Base-by-base conservation (phyloP, 2,329 filamentous ascomycete genomes). In the Xylaria hypoxylon region DNA sequence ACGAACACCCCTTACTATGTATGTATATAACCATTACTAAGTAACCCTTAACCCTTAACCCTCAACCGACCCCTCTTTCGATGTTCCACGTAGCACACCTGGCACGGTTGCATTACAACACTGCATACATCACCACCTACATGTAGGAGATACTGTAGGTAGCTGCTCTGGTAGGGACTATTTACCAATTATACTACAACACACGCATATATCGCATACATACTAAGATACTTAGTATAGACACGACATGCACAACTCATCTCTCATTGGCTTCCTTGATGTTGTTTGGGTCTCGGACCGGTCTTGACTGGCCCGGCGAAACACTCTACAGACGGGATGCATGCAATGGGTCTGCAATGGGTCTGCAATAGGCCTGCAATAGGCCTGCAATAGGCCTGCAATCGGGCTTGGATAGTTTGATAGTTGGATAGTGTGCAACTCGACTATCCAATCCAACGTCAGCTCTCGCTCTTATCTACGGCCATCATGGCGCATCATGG, bases 401-500 rank as follows among this genome's bases (percentile, higher is more conserved):
- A 33, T 33, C 7, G 31, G 31, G 7, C 28, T 31, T n/a, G n/a
- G n/a, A n/a, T n/a, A n/a, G n/a, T n/a, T n/a, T 33, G 11, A 10
- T 33, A 33, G 31, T 38, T 44, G 55, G 22, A 38, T 64, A 51
- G 64, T 26, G 59, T 50, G 53, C 40, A 56, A 59, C 55, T 48
- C 35, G 22, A 38, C 10, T 51, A 68, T 48, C 73, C 71, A 73
- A 73, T 74, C 72, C 71, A 59, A 64, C 68, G 59, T 55, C 67
- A 67, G 69, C 65, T 52, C 50, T 45, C 65, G 50, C 62, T 69
- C 72, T 74, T 74, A 73, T 75, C 73, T 74, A 65, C 71, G 69
- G 72, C 73, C 65, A 62, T 68, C 64, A 62, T 40, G 33, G 58
- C 63, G 28, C 66, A 63, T 69, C 64, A 62, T 40, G 28, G 58